Evolutionary conservation across 371 early-diverging fungal species (phyloP).

Genomic region (Phascolomyces articulosus): DNA sequence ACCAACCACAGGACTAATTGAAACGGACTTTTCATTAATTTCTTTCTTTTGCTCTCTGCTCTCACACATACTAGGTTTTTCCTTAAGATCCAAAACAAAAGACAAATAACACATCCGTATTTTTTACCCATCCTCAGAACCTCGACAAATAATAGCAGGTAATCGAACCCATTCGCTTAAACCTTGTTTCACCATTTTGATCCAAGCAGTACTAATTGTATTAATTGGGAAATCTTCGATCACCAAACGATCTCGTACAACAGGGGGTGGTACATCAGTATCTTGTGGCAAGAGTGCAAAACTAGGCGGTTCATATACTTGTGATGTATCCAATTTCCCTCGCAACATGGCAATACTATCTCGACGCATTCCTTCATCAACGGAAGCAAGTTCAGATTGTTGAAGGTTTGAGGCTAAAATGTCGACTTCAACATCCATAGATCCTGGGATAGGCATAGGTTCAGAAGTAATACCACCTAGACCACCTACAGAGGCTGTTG

Average conservation of each 20-base stretch:
- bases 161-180: slow-evolving; percentile 69
- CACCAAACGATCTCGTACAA: slow-evolving; percentile 60
- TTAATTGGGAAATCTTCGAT: slow-evolving; percentile 71
- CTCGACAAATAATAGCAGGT: slow-evolving; percentile 72
- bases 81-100: background rate
- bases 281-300: slow-evolving; percentile 49
- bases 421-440: slow-evolving; percentile 20
- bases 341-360: slow-evolving; percentile 30
- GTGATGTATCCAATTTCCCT: slow-evolving; percentile 50
- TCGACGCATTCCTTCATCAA: slow-evolving; percentile 21
- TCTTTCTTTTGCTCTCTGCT: too few relatives aligned
- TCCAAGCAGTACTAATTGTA: slow-evolving; percentile 70
- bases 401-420: slow-evolving; percentile 26
- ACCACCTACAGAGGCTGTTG: too few relatives aligned
- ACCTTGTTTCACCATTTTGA: slow-evolving; percentile 76
- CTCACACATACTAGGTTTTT: background rate
- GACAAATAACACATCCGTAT: background rate
- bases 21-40: too few relatives aligned
- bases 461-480: slow-evolving; percentile 18
- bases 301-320: slow-evolving; percentile 62
- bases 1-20: slow-evolving; percentile 33
- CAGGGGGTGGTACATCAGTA: slow-evolving; percentile 70
- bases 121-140: slow-evolving; percentile 60
- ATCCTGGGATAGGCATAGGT: slow-evolving; percentile 23
- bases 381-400: background rate